Evolutionary conservation across 176 grass and related monocot species (phyloP).

Genomic region (Cymbopogon citratus): DNA sequence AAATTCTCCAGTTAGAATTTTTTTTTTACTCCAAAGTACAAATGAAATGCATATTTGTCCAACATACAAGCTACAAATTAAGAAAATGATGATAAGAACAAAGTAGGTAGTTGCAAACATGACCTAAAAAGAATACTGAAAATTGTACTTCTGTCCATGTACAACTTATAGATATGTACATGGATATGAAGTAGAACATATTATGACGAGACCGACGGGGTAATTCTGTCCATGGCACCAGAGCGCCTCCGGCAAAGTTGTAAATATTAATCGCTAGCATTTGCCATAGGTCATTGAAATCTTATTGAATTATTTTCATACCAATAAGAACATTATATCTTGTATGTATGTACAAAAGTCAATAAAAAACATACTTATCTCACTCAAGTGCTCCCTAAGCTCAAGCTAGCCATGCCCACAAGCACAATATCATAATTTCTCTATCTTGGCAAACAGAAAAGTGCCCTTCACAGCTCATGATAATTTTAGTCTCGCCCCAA

Average conservation of each 20-base stretch:
- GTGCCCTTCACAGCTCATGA: constrained; percentile 22
- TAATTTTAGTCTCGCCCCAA: constrained; percentile 3
- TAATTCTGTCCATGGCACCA: background rate
- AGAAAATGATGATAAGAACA: background rate
- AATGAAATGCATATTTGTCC: background rate
- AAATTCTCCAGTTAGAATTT: background rate
- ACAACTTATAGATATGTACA: background rate
- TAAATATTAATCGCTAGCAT: background rate
- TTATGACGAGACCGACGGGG: background rate
- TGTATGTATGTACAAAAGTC: constrained; percentile 28
- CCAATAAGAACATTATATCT: background rate
- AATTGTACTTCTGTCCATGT: background rate
- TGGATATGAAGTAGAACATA: background rate
- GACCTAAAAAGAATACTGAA: background rate
- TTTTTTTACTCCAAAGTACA: background rate
- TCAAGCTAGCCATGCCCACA: background rate
- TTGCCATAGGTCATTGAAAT: background rate
- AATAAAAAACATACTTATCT: background rate
- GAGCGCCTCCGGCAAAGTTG: background rate
- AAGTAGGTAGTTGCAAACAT: constrained; percentile 1
- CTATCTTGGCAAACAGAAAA: constrained; percentile 16
- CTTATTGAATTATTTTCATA: background rate
- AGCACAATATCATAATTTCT: background rate
- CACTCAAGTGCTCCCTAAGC: background rate
- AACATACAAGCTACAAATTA: background rate